Conservation (phyloP, 1,139 yeast genomes). For the Debaryomyces nepalensis region DNA sequence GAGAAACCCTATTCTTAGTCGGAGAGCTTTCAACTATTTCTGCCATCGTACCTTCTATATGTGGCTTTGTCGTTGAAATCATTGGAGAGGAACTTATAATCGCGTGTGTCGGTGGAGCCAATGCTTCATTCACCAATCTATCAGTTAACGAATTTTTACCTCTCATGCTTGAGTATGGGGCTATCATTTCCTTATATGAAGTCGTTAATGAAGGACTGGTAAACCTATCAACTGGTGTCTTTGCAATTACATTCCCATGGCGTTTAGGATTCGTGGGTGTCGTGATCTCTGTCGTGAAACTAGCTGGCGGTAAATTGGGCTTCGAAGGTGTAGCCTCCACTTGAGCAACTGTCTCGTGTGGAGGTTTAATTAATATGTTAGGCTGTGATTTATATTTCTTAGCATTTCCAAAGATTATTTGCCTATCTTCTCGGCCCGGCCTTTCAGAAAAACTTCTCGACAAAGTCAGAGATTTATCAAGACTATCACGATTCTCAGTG, state of each 20-base stretch:
- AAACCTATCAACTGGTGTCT: conserved; percentile 3
- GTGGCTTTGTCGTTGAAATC: neutral
- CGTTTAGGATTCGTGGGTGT: conserved; percentile 11
- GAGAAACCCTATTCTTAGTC: conserved; percentile 8
- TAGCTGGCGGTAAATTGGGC: conserved; percentile 2
- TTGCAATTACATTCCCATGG: neutral
- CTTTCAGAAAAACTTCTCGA: conserved; percentile 3
- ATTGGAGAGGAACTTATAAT: conserved; percentile 10
- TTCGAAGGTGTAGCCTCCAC: conserved; percentile 32
- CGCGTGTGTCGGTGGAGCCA: conserved; percentile 9
- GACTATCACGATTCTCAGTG: conserved; percentile 4
- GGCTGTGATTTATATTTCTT: conserved; percentile 24
- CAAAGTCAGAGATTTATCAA: neutral
- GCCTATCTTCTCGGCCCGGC: neutral
- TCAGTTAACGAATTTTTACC: conserved; percentile 4
- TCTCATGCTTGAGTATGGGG: neutral
- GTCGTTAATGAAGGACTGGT: neutral
- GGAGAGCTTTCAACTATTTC: conserved; percentile 14
- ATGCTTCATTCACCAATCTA: conserved; percentile 5
- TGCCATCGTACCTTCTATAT: neutral
- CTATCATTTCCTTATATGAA: conserved; percentile 5
- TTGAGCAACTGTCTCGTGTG: conserved; percentile 20
- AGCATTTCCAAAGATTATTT: conserved; percentile 34
- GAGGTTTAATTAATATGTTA: neutral
- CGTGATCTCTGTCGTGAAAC: conserved; percentile 3